Evolutionary conservation across 31 red algal genomes (phyloP).

Genomic region (Asparagopsis taxiformis): DNA sequence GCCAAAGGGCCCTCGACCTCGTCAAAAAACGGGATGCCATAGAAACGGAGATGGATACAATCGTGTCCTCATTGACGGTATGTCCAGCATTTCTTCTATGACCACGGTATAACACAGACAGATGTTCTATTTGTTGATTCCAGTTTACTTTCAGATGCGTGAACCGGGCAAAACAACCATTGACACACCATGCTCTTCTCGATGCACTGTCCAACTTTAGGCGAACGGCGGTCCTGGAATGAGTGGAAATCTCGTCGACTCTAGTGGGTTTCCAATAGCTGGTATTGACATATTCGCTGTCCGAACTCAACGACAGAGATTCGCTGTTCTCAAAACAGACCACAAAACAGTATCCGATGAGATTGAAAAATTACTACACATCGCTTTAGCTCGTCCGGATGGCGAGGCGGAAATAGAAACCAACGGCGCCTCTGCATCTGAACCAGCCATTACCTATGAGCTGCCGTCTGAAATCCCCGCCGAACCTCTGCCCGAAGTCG

Average conservation of each 20-base stretch:
- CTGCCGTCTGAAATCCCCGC: neutral
- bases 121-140: neutral
- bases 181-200: neutral
- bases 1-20: conserved; percentile 49
- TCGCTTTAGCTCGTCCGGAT: conserved; percentile 43
- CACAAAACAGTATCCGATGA: conserved; percentile 51
- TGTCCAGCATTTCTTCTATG: neutral
- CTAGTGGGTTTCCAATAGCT: conserved; percentile 71
- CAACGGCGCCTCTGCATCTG: neutral
- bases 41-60: conserved; percentile 53
- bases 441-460: neutral
- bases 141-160: too few relatives aligned
- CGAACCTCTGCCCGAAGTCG: neutral
- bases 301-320: conserved; percentile 60
- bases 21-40: conserved; percentile 44
- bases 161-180: neutral
- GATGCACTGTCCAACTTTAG: neutral
- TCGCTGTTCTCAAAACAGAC: conserved; percentile 65
- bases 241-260: conserved; percentile 74
- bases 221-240: conserved; percentile 61
- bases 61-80: conserved; percentile 42
- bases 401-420: neutral
- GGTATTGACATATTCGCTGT: conserved; percentile 77
- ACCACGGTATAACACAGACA: too few relatives aligned
- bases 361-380: conserved; percentile 59